Evolutionary conservation across 2,329 filamentous ascomycete species (phyloP).

Genomic region (Talaromyces pinophilus): DNA sequence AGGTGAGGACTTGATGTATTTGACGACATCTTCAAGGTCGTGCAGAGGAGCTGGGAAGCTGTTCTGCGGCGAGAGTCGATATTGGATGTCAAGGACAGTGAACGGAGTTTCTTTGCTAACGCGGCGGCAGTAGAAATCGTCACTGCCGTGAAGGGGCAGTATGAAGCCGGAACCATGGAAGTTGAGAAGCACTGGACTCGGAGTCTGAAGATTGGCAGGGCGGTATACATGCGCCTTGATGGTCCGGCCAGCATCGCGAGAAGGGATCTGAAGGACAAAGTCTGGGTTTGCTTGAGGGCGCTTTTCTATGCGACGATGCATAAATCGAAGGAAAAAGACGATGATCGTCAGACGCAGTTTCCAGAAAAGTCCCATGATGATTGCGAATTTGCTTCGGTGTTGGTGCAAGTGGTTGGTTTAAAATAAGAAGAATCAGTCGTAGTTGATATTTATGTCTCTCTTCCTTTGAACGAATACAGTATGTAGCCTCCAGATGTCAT

Average conservation of each 20-base stretch:
- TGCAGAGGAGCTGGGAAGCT: constrained; percentile 52
- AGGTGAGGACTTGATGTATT: constrained; percentile 17
- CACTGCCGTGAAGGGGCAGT: constrained; percentile 12
- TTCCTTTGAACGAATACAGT: neutral
- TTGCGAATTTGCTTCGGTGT: neutral
- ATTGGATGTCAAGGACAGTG: constrained; percentile 51
- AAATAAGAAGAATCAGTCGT: neutral
- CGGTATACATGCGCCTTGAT: constrained; percentile 19
- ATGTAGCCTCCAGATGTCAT: neutral
- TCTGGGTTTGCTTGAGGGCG: constrained; percentile 24
- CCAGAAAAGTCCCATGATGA: neutral
- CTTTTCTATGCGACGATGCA: neutral
- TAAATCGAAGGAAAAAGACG: constrained; percentile 9
- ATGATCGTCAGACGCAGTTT: constrained; percentile 16
- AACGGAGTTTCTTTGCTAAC: constrained; percentile 46
- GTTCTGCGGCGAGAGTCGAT: constrained; percentile 51
- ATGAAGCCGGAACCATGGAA: constrained; percentile 21
- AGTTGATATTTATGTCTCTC: neutral
- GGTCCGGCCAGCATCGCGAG: constrained; percentile 15
- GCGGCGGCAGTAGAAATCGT: constrained; percentile 51
- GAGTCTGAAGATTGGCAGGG: neutral
- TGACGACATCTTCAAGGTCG: constrained; percentile 50
- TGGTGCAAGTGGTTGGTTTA: too few species aligned
- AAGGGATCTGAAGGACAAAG: constrained; percentile 15
- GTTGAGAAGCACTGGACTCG: constrained; percentile 16